Conservation (phyloP, 371 early-diverging fungal genomes). For the Conidiobolus incongruus region DNA sequence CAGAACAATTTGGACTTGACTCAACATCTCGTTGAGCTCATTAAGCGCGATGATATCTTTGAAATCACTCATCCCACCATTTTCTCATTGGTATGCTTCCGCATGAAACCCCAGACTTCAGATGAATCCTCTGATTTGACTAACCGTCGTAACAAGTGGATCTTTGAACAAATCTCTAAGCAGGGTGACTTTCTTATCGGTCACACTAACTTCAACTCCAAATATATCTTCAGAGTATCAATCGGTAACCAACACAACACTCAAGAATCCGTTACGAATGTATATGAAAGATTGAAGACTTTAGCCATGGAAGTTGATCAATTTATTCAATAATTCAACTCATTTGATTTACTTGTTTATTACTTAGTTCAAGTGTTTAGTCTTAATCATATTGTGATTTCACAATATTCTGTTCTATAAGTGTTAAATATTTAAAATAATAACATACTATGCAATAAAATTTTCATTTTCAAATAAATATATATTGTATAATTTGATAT, state of each 20-base stretch:
- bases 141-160: background rate
- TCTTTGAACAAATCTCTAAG: background rate
- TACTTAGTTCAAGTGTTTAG: too few species aligned
- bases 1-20: slow-evolving; percentile 15
- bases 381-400: too few species aligned
- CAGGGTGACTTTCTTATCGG: background rate
- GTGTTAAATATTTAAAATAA: too few species aligned
- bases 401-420: too few species aligned
- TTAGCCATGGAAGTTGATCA: too few species aligned
- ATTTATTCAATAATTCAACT: too few species aligned
- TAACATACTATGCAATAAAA: too few species aligned
- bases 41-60: slow-evolving; percentile 15
- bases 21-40: slow-evolving; percentile 10
- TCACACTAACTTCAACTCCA: background rate
- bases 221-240: background rate
- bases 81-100: slow-evolving; percentile 19
- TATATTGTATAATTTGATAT: too few species aligned
- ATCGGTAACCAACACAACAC: background rate
- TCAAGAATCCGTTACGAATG: too few species aligned
- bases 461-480: too few species aligned
- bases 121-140: background rate
- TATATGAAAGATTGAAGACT: too few species aligned
- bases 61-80: slow-evolving; percentile 12
- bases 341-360: too few species aligned
- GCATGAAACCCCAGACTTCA: slow-evolving; percentile 9